phyloP scores from a whole-genome alignment of 495 filamentous ascomycete species.

The Massariosphaeria phaeospora region DNA sequence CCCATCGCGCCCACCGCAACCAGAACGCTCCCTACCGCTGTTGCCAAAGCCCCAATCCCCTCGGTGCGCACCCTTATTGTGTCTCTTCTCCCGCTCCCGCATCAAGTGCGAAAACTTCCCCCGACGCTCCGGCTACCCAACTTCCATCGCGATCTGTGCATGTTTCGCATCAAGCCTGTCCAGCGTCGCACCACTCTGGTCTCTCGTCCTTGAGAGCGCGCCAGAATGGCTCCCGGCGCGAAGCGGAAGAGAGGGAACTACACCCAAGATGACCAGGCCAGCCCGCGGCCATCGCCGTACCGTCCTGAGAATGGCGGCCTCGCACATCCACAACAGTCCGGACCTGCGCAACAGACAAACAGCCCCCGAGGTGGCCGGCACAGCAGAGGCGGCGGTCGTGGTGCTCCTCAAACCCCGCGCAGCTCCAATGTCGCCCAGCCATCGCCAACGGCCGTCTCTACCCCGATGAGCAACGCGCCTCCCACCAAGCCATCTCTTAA shows the following conservation, averaged over 20 bases:
- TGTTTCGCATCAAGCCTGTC: slow-evolving; percentile 14
- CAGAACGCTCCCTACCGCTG: neutral
- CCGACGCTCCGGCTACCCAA: neutral
- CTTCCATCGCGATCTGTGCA: slow-evolving; percentile 12
- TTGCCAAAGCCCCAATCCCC: neutral
- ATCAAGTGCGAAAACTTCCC: neutral
- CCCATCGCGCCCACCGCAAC: too few relatives aligned
- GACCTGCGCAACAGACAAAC: too few relatives aligned
- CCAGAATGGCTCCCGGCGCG: slow-evolving; percentile 41
- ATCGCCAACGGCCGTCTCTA: slow-evolving; percentile 19
- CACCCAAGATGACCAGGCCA: slow-evolving; percentile 51
- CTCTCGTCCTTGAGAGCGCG: slow-evolving; percentile 11
- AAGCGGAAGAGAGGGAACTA: slow-evolving; percentile 59
- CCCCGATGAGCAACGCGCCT: slow-evolving; percentile 5
- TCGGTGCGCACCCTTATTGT: neutral
- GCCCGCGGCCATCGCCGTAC: slow-evolving; percentile 57
- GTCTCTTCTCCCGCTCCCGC: neutral
- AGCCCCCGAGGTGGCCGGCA: slow-evolving; percentile 44
- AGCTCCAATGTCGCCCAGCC: slow-evolving; percentile 13
- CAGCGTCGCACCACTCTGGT: slow-evolving; percentile 9
- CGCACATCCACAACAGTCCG: slow-evolving; percentile 53
- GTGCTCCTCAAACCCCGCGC: slow-evolving; percentile 27
- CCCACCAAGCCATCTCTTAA: slow-evolving; percentile 33
- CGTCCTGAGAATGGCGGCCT: slow-evolving; percentile 56
- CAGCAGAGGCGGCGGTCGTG: slow-evolving; percentile 44